A percentile compares a stretch with the other conserved stretches of the same genome.
Conservation (phyloP, 2,329 filamentous ascomycete species). For the Huntiella omanensis region DNA sequence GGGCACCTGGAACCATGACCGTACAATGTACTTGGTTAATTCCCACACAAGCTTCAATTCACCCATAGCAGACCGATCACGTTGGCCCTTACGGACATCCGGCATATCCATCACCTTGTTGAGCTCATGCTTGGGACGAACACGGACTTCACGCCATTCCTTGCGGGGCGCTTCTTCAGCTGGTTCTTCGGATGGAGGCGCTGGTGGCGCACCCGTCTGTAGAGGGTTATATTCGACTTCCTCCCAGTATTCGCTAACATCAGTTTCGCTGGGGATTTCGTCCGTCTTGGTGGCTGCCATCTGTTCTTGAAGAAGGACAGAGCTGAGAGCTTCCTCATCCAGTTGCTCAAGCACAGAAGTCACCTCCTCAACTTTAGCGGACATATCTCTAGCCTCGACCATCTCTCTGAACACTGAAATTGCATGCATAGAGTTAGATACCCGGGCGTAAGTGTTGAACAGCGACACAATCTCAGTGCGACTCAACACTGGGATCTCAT, state of each 20-base stretch:
- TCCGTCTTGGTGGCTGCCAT: background rate
- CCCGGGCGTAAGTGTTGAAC: constrained; percentile 80
- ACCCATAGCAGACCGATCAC: constrained; percentile 16
- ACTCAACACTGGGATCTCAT: constrained; percentile 50
- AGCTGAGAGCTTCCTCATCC: background rate
- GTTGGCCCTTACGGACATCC: constrained; percentile 19
- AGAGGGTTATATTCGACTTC: constrained; percentile 5
- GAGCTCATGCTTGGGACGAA: constrained; percentile 14
- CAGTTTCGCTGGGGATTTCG: background rate
- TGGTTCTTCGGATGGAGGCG: constrained; percentile 10
- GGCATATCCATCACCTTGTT: constrained; percentile 6
- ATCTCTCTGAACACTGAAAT: constrained; percentile 51
- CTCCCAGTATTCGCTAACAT: constrained; percentile 1
- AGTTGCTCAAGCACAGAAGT: background rate
- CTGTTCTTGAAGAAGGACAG: background rate
- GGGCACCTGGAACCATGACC: constrained; percentile 52
- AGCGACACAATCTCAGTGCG: constrained; percentile 86
- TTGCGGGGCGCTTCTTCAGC: constrained; percentile 14
- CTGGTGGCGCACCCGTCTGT: constrained; percentile 9
- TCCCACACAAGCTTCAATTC: constrained; percentile 16
- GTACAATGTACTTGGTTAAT: constrained; percentile 14
- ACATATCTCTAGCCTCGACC: constrained; percentile 19
- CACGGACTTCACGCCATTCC: constrained; percentile 14
- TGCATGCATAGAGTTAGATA: constrained; percentile 62
- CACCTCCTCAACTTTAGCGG: background rate